Evolutionary conservation across 257 asterid genomes (phyloP).

Genomic region (Solanum peruvianum): DNA sequence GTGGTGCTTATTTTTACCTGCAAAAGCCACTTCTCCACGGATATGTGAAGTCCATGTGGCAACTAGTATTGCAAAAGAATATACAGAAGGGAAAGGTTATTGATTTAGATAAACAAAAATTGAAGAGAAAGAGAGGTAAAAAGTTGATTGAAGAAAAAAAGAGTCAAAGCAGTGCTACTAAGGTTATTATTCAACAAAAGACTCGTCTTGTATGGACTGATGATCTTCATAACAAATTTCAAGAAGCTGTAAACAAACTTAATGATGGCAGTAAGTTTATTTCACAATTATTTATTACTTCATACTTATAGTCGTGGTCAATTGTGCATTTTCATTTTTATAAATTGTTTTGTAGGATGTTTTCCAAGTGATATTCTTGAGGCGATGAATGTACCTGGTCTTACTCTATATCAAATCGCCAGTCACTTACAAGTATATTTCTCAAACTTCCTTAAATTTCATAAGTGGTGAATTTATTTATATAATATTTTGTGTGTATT

Average conservation of each 20-base stretch:
- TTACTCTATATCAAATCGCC: not conserved
- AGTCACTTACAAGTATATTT: not conserved
- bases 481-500: not conserved
- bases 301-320: not conserved
- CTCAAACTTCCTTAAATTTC: not conserved
- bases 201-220: not conserved
- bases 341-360: not conserved
- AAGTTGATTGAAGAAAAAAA: not conserved
- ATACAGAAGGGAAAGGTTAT: not conserved
- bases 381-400: not conserved
- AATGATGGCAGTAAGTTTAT: conserved; percentile 20
- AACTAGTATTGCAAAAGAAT: not conserved
- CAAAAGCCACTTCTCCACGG: not conserved
- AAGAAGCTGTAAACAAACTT: not conserved
- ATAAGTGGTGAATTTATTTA: not conserved
- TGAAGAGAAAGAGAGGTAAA: not conserved
- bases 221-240: conserved; percentile 9
- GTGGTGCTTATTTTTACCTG: not conserved
- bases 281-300: not conserved
- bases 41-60: not conserved
- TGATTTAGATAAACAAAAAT: not conserved
- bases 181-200: not conserved
- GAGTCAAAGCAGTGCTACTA: not conserved
- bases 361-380: not conserved
- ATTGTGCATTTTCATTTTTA: not conserved